Conservation (phyloP, 1,284 basidiomycete species). For the Inonotus obliquus region DNA sequence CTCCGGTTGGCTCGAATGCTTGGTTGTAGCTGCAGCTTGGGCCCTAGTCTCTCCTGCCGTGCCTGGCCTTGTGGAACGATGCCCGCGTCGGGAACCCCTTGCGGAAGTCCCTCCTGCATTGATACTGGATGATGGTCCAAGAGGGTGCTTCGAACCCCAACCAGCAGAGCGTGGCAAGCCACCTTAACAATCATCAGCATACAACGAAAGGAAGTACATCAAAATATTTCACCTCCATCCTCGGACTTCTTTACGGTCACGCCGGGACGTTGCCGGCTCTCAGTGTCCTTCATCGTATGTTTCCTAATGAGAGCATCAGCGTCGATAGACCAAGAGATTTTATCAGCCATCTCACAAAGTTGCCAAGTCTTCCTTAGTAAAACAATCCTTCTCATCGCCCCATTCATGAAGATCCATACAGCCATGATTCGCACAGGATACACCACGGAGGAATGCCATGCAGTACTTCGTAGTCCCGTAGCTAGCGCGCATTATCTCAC, state of each 20-base stretch:
- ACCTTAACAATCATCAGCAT: conserved; percentile 27
- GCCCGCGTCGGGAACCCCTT: conserved; percentile 21
- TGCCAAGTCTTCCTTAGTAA: conserved; percentile 88
- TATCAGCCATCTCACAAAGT: conserved; percentile 59
- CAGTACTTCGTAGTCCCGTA: conserved; percentile 99
- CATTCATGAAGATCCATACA: conserved; percentile 98
- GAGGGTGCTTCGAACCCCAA: conserved; percentile 63
- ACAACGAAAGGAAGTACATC: conserved; percentile 22
- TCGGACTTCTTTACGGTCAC: conserved; percentile 40
- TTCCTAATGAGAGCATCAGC: conserved; percentile 47
- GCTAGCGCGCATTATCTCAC: conserved; percentile 86
- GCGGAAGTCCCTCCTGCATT: conserved; percentile 24
- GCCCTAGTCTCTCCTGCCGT: conserved; percentile 1
- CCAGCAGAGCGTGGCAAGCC: conserved; percentile 78
- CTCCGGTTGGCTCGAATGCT: conserved; percentile 31
- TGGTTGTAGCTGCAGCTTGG: conserved; percentile 1
- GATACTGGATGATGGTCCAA: conserved; percentile 26
- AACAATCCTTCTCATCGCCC: conserved; percentile 97
- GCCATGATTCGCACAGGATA: conserved; percentile 80
- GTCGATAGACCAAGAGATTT: neutral
- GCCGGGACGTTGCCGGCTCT: conserved; percentile 50
- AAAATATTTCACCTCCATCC: conserved; percentile 50
- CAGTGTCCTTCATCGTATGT: conserved; percentile 83
- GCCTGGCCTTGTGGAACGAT: conserved; percentile 11
- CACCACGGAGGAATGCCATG: conserved; percentile 89